A percentile compares a stretch with the other conserved stretches of the same genome.
These are phyloP conservation scores for Pseudohyphozyma bogoriensis DNA, from an alignment of 768 basidiomycete genomes.

Conservation along the genomic window DNA sequence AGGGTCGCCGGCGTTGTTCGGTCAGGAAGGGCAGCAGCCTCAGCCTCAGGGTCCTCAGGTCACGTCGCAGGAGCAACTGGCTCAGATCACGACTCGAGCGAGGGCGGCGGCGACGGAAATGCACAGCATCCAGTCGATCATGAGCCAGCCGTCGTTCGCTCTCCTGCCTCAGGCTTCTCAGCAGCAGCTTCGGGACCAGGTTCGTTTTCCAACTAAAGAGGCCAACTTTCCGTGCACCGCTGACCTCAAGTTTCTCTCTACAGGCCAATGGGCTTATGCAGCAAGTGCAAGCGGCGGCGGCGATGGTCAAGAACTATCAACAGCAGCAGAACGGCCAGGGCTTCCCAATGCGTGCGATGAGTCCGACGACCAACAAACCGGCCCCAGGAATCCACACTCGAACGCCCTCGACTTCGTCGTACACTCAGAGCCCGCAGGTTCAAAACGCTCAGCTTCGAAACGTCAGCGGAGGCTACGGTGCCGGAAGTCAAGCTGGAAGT, in stretches of 20 bases:
- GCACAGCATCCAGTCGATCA: background rate
- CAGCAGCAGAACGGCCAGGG: constrained; percentile 2
- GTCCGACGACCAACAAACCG: background rate
- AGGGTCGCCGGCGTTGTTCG: background rate
- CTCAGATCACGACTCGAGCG: no score
- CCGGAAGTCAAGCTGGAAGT: background rate
- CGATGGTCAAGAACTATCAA: background rate
- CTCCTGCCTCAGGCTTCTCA: no score
- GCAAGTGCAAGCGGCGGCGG: no score
- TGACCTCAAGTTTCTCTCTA: no score
- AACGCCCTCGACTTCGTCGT: background rate
- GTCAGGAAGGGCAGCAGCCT: background rate
- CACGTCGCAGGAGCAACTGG: no score
- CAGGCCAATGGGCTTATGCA: no score
- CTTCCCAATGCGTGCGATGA: background rate
- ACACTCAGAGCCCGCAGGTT: constrained; percentile 12
- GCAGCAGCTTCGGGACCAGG: no score
- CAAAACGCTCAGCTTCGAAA: constrained; percentile 4
- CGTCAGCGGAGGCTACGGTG: background rate
- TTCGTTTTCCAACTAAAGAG: no score
- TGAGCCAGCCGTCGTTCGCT: background rate
- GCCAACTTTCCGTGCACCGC: no score
- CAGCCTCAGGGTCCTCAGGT: background rate
- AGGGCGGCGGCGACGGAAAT: no score
- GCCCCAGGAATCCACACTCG: background rate